Percentiles rank a stretch among this genome's conserved stretches.
phyloP scores from a whole-genome alignment of 805 yeast genomes.

The Yamadazyma laniorum region DNA sequence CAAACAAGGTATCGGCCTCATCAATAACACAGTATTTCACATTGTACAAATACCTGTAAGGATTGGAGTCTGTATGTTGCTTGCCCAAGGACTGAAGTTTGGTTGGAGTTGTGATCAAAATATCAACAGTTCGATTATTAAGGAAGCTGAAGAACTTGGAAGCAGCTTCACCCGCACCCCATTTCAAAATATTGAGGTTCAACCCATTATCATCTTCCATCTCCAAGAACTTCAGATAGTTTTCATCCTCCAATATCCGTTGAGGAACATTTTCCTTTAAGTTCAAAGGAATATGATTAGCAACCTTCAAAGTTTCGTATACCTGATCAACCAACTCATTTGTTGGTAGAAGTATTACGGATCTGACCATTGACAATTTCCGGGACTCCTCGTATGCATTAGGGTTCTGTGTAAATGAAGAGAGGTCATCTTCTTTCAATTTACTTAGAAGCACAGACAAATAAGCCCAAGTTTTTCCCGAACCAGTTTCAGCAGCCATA shows the following conservation, averaged over 20 bases:
- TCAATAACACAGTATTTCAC: constrained; percentile 72
- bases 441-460: constrained; percentile 71
- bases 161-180: constrained; percentile 63
- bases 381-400: constrained; percentile 22
- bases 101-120: constrained; percentile 83
- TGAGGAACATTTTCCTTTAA: constrained; percentile 18
- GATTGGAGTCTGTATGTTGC: constrained; percentile 29
- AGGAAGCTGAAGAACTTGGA: constrained; percentile 48
- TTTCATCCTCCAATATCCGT: constrained; percentile 14
- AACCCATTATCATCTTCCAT: constrained; percentile 27
- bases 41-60: constrained; percentile 37
- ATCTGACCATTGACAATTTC: constrained; percentile 46
- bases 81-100: constrained; percentile 49
- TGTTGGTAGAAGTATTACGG: constrained; percentile 84
- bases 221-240: constrained; percentile 22
- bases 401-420: constrained; percentile 19
- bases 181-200: constrained; percentile 49
- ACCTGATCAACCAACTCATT: constrained; percentile 87
- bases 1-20: constrained; percentile 93
- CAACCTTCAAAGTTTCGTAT: constrained; percentile 39
- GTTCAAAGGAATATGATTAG: constrained; percentile 25
- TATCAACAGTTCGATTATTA: constrained; percentile 57
- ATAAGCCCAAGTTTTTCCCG: constrained; percentile 95
- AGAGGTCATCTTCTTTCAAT: constrained; percentile 55
- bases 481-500: constrained; percentile 94